Percentiles rank a stretch among this genome's conserved stretches.
Evolutionary conservation across 1,284 basidiomycete species (phyloP).

Genomic region (Anthracocystis setariae): DNA sequence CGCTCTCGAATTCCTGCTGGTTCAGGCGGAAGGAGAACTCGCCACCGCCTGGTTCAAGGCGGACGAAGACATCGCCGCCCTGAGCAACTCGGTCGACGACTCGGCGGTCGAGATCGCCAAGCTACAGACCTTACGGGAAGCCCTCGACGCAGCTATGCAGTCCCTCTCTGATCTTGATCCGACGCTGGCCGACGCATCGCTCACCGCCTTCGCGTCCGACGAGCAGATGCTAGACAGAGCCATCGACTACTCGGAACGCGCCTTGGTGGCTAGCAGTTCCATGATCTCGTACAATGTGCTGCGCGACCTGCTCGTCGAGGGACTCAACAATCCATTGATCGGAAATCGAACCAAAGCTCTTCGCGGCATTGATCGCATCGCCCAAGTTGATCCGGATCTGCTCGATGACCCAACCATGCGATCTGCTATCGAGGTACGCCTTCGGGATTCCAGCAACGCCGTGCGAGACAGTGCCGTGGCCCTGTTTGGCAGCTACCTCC

Average conservation of each 20-base stretch:
- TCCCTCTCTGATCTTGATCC: conserved; percentile 35
- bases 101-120: conserved; percentile 18
- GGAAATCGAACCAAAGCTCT: conserved; percentile 59
- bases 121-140: conserved; percentile 33
- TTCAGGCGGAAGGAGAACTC: conserved; percentile 56
- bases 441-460: conserved; percentile 87
- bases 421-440: conserved; percentile 80
- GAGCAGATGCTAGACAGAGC: conserved; percentile 33
- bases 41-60: conserved; percentile 36
- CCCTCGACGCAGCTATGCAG: conserved; percentile 35
- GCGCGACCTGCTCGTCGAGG: conserved; percentile 46
- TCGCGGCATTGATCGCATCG: conserved; percentile 54
- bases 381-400: conserved; percentile 48
- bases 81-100: conserved; percentile 13
- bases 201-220: conserved; percentile 15
- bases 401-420: conserved; percentile 47
- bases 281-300: conserved; percentile 47
- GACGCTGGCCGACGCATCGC: conserved; percentile 8
- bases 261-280: conserved; percentile 43
- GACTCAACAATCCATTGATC: conserved; percentile 52
- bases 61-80: conserved; percentile 16
- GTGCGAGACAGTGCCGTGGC: conserved; percentile 96
- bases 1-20: conserved; percentile 47
- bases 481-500: conserved; percentile 92
- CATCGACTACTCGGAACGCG: conserved; percentile 36